A percentile compares a stretch with the other conserved stretches of the same genome.
Evolutionary conservation across 352 stramenopile genomes (phyloP).

Genomic region (Globisporangium abappressorium): DNA sequence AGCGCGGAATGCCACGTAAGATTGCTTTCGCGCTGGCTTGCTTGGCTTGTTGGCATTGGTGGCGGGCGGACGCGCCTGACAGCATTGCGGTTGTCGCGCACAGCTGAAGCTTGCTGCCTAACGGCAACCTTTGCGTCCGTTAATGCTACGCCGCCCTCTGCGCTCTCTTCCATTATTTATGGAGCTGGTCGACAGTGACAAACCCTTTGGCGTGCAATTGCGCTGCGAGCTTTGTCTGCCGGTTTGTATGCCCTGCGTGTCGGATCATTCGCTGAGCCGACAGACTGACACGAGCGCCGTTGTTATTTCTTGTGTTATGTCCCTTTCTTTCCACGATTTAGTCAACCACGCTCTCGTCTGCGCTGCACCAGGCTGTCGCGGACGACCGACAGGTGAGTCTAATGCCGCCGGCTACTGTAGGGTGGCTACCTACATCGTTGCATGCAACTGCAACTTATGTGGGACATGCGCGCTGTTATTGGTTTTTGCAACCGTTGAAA

Average conservation of each 20-base stretch:
- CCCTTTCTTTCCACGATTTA: neutral
- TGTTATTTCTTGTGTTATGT: slow-evolving; percentile 8
- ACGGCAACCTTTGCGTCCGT: neutral
- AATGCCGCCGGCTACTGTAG: neutral
- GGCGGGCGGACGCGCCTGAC: neutral
- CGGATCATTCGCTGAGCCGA: neutral
- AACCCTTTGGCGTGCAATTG: neutral
- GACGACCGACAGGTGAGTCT: slow-evolving; percentile 22
- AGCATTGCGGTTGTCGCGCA: neutral
- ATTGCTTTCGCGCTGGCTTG: neutral
- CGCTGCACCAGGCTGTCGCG: slow-evolving; percentile 23
- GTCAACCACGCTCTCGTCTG: slow-evolving; percentile 24
- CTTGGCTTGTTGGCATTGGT: neutral
- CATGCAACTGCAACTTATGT: neutral
- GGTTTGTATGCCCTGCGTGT: neutral
- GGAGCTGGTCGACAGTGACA: neutral
- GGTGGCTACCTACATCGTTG: neutral
- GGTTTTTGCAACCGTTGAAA: neutral
- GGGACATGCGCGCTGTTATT: neutral
- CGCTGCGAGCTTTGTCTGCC: neutral
- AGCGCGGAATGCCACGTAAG: neutral
- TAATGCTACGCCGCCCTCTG: neutral
- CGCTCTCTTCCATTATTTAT: too few relatives aligned
- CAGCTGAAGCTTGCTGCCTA: neutral
- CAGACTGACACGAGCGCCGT: slow-evolving; percentile 1